Conservation (phyloP, 192 early-diverging fungal species). For the Chytriomyces hyalinus region DNA sequence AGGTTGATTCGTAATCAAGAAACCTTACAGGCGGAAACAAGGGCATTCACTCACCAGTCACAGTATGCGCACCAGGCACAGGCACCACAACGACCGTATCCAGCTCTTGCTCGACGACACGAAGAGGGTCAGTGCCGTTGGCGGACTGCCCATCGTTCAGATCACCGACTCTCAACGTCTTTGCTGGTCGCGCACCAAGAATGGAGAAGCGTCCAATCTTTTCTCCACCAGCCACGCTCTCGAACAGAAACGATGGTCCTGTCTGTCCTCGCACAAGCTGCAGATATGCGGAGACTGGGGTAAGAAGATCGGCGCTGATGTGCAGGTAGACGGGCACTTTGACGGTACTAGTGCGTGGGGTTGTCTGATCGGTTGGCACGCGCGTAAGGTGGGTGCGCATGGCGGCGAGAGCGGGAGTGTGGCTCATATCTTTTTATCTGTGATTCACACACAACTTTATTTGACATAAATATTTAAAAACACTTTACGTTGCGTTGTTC, state of each 20-base stretch:
- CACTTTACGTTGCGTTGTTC: too few species aligned
- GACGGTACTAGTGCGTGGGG: slow-evolving; percentile 28
- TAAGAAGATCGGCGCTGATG: slow-evolving; percentile 89
- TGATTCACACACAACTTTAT: neutral
- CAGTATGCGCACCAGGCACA: slow-evolving; percentile 81
- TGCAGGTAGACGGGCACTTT: slow-evolving; percentile 84
- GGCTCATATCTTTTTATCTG: neutral
- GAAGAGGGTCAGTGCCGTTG: slow-evolving; percentile 79
- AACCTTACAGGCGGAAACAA: too few species aligned
- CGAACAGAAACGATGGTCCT: slow-evolving; percentile 90
- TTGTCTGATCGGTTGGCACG: neutral
- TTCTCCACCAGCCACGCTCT: slow-evolving; percentile 92
- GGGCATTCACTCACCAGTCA: slow-evolving; percentile 64
- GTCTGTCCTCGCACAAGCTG: slow-evolving; percentile 63
- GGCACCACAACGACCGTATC: slow-evolving; percentile 74
- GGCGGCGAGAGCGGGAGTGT: neutral
- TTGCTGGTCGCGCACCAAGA: slow-evolving; percentile 90
- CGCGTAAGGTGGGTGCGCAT: neutral
- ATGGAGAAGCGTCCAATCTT: slow-evolving; percentile 96
- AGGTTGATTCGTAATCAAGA: neutral
- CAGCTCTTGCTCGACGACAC: slow-evolving; percentile 85
- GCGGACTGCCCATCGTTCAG: slow-evolving; percentile 58
- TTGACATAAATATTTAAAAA: neutral
- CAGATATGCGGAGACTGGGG: slow-evolving; percentile 95
- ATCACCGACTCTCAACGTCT: slow-evolving; percentile 78